These are phyloP conservation scores for Polygonum maritimum DNA, from an alignment of 148 eudicot species.

Conservation along the genomic window DNA sequence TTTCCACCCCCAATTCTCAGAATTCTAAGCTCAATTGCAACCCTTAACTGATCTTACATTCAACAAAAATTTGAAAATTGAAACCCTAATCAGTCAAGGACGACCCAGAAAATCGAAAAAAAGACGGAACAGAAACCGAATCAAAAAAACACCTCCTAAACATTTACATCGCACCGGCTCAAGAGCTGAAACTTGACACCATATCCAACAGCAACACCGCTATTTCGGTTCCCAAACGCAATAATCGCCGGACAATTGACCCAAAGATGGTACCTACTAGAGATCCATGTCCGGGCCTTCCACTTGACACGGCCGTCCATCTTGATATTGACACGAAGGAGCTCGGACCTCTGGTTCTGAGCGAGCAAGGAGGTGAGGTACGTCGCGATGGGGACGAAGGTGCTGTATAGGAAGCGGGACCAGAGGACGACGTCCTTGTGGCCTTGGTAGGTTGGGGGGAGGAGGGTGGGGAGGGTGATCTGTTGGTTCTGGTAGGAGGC, in stretches of 20 bases:
- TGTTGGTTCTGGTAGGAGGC: conserved; percentile 34
- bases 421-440: conserved; percentile 31
- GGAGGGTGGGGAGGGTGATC: neutral
- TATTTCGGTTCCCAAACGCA: conserved; percentile 21
- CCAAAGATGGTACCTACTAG: conserved; percentile 33
- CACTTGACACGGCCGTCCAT: conserved; percentile 40
- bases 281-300: conserved; percentile 44
- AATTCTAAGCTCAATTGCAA: too few relatives aligned
- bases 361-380: conserved; percentile 19
- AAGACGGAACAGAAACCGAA: too few relatives aligned
- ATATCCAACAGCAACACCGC: conserved; percentile 21
- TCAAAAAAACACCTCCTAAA: too few relatives aligned
- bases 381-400: conserved; percentile 34
- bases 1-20: too few relatives aligned
- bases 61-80: too few relatives aligned
- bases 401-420: conserved; percentile 45
- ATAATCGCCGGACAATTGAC: conserved; percentile 44
- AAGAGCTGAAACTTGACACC: conserved; percentile 28
- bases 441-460: conserved; percentile 9
- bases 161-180: conserved; percentile 29
- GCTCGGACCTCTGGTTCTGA: conserved; percentile 28
- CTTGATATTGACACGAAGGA: conserved; percentile 28
- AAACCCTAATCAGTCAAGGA: too few relatives aligned
- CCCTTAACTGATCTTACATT: too few relatives aligned
- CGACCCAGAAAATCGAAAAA: too few relatives aligned